Percentiles rank a stretch among this genome's conserved stretches.
phyloP scores from a whole-genome alignment of 2,329 filamentous ascomycete genomes.

The Colletotrichum sansevieriae region DNA sequence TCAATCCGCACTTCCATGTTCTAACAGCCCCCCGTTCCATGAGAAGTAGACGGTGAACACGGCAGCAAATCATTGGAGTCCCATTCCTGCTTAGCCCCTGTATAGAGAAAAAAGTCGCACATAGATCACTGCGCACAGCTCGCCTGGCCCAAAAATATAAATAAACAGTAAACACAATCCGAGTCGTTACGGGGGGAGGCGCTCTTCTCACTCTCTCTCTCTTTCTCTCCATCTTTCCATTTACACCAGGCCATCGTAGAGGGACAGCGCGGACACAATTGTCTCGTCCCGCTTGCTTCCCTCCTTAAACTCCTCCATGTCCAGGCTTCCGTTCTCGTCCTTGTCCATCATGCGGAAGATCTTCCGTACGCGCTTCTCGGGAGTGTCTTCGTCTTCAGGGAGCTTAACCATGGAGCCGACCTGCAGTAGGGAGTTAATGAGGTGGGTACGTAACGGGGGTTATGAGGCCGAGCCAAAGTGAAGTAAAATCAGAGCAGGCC shows the following conservation, averaged over 20 bases:
- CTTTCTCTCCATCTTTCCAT: not conserved
- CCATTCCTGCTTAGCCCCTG: conserved; percentile 34
- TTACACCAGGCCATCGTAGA: conserved; percentile 95
- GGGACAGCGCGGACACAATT: conserved; percentile 94
- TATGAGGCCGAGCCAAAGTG: too few relatives aligned
- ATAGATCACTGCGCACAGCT: conserved; percentile 31
- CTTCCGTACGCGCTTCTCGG: conserved; percentile 97
- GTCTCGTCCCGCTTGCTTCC: conserved; percentile 99
- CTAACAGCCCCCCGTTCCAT: too few relatives aligned
- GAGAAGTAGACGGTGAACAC: not conserved
- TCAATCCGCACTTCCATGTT: too few relatives aligned
- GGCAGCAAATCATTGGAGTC: conserved; percentile 29
- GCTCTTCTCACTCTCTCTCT: too few relatives aligned
- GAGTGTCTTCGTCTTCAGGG: conserved; percentile 98
- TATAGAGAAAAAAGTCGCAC: conserved; percentile 31
- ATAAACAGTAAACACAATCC: conserved; percentile 22
- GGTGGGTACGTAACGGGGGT: too few relatives aligned
- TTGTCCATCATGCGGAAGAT: conserved; percentile 99
- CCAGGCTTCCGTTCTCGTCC: conserved; percentile 96
- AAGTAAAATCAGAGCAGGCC: not conserved
- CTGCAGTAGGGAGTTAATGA: conserved; percentile 58
- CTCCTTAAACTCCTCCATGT: conserved; percentile 99
- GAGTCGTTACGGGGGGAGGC: not conserved
- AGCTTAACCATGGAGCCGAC: conserved; percentile 99
- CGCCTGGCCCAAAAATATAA: conserved; percentile 24